A percentile compares a stretch with the other conserved stretches of the same genome.
These are phyloP conservation scores for Fraxinus floribunda DNA, from an alignment of 305 asterid species.

Conservation along the genomic window DNA sequence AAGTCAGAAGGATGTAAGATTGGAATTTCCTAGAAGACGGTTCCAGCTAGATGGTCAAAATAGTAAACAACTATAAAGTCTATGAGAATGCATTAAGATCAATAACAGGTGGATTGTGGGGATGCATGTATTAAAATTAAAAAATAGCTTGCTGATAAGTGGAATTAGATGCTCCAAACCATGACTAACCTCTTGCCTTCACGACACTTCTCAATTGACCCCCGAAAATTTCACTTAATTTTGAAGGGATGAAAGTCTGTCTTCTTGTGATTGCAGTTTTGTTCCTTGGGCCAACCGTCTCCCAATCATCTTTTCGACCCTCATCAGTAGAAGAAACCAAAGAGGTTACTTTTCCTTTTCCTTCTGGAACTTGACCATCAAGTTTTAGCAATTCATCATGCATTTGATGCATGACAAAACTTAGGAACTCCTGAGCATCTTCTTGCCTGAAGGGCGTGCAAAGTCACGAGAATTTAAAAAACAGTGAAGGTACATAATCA, in stretches of 20 bases:
- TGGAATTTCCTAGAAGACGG: not conserved
- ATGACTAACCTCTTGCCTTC: constrained; percentile 69
- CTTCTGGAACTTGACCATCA: constrained; percentile 52
- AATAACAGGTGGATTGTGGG: constrained; percentile 3
- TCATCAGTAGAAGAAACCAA: constrained; percentile 66
- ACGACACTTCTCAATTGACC: constrained; percentile 81
- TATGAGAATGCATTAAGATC: constrained; percentile 4
- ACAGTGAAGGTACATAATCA: constrained; percentile 8
- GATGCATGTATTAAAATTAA: not conserved
- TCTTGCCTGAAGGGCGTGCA: constrained; percentile 66
- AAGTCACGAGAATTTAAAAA: constrained; percentile 16
- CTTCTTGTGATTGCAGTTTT: constrained; percentile 75
- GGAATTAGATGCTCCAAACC: constrained; percentile 13
- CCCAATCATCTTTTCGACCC: constrained; percentile 58
- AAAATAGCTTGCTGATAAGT: constrained; percentile 2
- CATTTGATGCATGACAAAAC: constrained; percentile 90
- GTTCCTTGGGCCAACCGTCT: constrained; percentile 72
- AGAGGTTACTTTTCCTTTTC: constrained; percentile 50
- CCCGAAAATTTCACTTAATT: constrained; percentile 75
- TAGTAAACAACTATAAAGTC: constrained; percentile 12
- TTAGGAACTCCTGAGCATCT: constrained; percentile 88
- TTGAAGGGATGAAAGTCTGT: constrained; percentile 74
- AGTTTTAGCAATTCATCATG: constrained; percentile 86
- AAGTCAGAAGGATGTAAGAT: not conserved
- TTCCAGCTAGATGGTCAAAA: constrained; percentile 3